Base-by-base conservation (phyloP, 2,329 filamentous ascomycete species). In the Leptoxyphium fumago region DNA sequence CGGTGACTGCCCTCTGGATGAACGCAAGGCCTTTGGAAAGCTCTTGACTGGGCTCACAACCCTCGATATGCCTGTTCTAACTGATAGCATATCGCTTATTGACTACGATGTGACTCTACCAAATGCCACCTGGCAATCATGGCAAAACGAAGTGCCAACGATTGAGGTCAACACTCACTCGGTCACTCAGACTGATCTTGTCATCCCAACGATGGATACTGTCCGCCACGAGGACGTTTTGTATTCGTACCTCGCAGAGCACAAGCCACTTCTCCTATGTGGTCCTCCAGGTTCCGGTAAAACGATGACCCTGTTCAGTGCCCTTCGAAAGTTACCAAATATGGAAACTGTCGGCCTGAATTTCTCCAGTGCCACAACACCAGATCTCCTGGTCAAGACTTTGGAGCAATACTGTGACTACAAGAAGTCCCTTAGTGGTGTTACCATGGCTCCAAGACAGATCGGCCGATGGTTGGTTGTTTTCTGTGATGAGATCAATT, bases 361-460 rank as follows among this genome's bases (percentile, higher is more conserved):
- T 66, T 98, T 99, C 64, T 98, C 93, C 4, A 98, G 91, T 55
- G 93, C 91, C 1, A 99, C 93, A 0, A 98, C 91, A 0, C 93
- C 91, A 1, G 93, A 98, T 63, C 77, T 99, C 26, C 76, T 99
- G 49, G 88, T 98, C 70, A 98, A 98, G 73, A 98, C 93, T 0
- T 94, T 99, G 53, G 91, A 98, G 67, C 93, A 98, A 62, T 95
- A 98, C 64, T 99, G 91, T 66, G 91, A 98, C 65, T 98, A 99
- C 69, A 93, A 89, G 71, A 98, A 98, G 75, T 96, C 91, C 0
- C 70, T 96, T 40, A 96, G 91, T 59, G 91, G 91, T 38, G 87
- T 96, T 15, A 83, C 95, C 56, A 82, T 99, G 51, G 94, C 89
- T 18, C 91, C 91, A 0, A 94, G 83, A 6, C 93, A 98, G 61